Evolutionary conservation across 495 filamentous ascomycete genomes (phyloP), one percentile per base, ranked within the genome.

Genomic region (Antarctomyces pellizariae): DNA sequence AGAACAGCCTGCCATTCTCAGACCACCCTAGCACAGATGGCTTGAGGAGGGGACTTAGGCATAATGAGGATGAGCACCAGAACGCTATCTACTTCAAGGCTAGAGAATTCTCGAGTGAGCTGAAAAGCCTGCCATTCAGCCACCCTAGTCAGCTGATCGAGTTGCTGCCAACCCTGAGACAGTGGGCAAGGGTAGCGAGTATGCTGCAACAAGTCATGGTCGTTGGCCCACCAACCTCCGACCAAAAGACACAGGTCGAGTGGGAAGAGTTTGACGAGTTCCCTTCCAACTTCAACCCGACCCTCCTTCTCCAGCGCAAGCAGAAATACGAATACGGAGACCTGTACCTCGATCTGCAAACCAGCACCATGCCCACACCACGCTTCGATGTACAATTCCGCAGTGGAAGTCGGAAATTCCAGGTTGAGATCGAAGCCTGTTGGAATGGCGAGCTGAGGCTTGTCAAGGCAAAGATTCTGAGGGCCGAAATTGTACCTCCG

Each of bases 111-210:
- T 75, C 74, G 3, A 57, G 67, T 18, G 60, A 57, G 2, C 43
- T 97, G 13, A 61, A 60, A 19, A 62, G 75, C 12, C 49, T 93
- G 5, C 71, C 76, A 1, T 92, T 97, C 38, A 65, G 69, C 1
- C 86, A 95, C 42, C 86, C 86, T 2, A 64, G 71, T 26, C 80
- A 93, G 40, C 51, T 97, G 8, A 50, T 83, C 14, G 62, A 62
- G 20, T 67, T 92, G 28, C 54, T 93, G 13, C 79, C 73, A 9
- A 52, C 64, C 12, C 54, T 86, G 4, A 57, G 78, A 5, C 78
- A 89, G 46, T 84, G 77, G 40, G 71, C 65, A 1, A 56, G 79
- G 25, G 41, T 82, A 0, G 60, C 62, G 2, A 64, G 53, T 7
- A 37, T 86, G 7, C 59, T 84, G 3, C 49, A 59, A n/a, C n/a